Percentiles rank a stretch among this genome's conserved stretches.
Conservation (phyloP, 140 eudicot species). For the Flaveria floridana region DNA sequence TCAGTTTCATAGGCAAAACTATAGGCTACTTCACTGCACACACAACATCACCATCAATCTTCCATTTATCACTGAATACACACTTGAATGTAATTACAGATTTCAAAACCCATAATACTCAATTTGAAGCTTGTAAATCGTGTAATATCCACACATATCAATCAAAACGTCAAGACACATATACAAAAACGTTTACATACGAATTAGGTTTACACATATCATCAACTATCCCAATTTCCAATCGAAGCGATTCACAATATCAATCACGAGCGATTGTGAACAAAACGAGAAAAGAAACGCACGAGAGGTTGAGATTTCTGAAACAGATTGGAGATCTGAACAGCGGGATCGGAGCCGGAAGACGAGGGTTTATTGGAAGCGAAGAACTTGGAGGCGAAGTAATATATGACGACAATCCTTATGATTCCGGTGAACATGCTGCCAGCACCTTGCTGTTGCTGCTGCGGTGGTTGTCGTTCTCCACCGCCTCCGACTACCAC, state of each 20-base stretch:
- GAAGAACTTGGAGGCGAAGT: slow-evolving; percentile 89
- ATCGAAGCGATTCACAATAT: slow-evolving; percentile 14
- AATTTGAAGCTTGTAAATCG: background rate
- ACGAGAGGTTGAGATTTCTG: slow-evolving; percentile 77
- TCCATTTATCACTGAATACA: slow-evolving; percentile 8
- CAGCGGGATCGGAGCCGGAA: slow-evolving; percentile 44
- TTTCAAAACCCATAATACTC: background rate
- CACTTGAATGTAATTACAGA: background rate
- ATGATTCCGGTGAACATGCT: slow-evolving; percentile 75
- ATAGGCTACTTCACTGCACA: background rate
- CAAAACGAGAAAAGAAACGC: background rate
- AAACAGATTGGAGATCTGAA: slow-evolving; percentile 90
- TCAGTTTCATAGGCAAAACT: background rate
- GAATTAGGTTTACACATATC: slow-evolving; percentile 14
- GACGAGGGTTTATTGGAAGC: slow-evolving; percentile 52
- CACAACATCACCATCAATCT: background rate
- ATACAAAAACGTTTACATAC: background rate
- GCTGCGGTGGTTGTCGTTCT: slow-evolving; percentile 9
- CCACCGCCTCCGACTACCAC: slow-evolving; percentile 46
- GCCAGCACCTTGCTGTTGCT: slow-evolving; percentile 49
- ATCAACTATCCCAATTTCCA: slow-evolving; percentile 10
- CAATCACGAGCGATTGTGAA: background rate
- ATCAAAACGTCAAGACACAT: slow-evolving; percentile 4
- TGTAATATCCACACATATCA: background rate
- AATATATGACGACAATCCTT: slow-evolving; percentile 77